Percentiles rank a stretch among this genome's conserved stretches.
Evolutionary conservation across 768 basidiomycete species (phyloP).

Genomic region (Russula sp.): DNA sequence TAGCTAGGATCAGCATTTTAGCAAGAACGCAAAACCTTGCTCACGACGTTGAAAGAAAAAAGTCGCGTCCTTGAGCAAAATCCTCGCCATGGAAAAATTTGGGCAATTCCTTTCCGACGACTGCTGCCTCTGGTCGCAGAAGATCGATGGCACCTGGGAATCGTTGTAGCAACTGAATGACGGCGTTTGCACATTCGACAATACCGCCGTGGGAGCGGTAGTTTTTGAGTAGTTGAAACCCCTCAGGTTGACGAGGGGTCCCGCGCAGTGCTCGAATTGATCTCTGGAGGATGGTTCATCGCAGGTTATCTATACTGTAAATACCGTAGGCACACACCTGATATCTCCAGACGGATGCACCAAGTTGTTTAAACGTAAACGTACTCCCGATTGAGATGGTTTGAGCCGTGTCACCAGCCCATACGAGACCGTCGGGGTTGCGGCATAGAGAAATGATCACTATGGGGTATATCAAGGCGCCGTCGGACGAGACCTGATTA

Average conservation of each 20-base stretch:
- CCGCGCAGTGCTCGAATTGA: slow-evolving; percentile 17
- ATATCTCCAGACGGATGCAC: slow-evolving; percentile 59
- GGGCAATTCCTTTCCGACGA: slow-evolving; percentile 53
- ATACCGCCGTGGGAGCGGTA: slow-evolving; percentile 74
- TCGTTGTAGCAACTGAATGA: slow-evolving; percentile 57
- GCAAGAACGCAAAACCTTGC: not conserved
- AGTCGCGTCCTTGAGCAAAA: slow-evolving; percentile 5
- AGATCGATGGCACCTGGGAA: slow-evolving; percentile 62
- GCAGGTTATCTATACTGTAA: no score
- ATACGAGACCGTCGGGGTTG: slow-evolving; percentile 67
- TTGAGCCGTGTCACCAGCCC: slow-evolving; percentile 80
- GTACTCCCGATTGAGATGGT: slow-evolving; percentile 71
- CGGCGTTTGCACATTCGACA: slow-evolving; percentile 63
- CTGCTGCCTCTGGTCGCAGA: slow-evolving; percentile 53
- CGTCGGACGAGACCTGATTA: not conserved
- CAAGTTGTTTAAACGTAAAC: slow-evolving; percentile 69
- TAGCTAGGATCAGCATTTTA: not conserved
- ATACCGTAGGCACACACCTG: slow-evolving; percentile 45
- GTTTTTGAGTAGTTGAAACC: slow-evolving; percentile 61
- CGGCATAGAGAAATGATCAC: slow-evolving; percentile 61
- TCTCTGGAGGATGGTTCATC: not conserved
- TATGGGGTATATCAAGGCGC: slow-evolving; percentile 32
- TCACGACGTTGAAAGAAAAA: slow-evolving; percentile 18
- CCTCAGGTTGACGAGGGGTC: slow-evolving; percentile 34
- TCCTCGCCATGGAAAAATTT: slow-evolving; percentile 55